Percentiles rank a stretch among this genome's conserved stretches.
phyloP scores from a whole-genome alignment of 306 rosid species.

The Rosa lucieae region DNA sequence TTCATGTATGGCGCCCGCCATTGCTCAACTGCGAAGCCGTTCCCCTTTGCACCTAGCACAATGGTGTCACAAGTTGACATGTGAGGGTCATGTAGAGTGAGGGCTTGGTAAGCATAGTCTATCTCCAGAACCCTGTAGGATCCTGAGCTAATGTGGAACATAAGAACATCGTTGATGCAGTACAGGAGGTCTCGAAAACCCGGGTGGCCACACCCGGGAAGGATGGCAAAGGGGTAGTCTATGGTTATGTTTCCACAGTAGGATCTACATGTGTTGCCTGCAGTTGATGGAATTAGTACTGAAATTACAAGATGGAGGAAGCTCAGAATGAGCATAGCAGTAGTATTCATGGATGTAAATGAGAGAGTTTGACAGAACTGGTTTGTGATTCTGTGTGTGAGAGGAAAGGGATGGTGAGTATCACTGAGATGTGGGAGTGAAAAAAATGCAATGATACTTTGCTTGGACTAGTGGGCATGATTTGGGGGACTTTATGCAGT shows the following conservation, averaged over 20 bases:
- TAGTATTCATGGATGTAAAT: conserved; percentile 39
- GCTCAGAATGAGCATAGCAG: conserved; percentile 31
- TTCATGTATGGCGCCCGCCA: conserved; percentile 83
- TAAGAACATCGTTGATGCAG: conserved; percentile 85
- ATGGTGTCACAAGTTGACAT: conserved; percentile 78
- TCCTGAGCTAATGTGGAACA: conserved; percentile 87
- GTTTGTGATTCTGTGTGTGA: neutral
- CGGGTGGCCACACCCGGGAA: conserved; percentile 92
- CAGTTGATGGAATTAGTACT: conserved; percentile 17
- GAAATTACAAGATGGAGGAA: conserved; percentile 20
- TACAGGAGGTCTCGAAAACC: conserved; percentile 85
- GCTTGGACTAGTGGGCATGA: conserved; percentile 37
- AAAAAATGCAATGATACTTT: conserved; percentile 50
- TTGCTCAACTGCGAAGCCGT: conserved; percentile 71
- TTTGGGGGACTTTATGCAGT: conserved; percentile 50
- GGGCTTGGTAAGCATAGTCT: conserved; percentile 83
- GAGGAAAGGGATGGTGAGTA: neutral
- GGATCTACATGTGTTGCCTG: conserved; percentile 55
- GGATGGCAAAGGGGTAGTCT: conserved; percentile 81
- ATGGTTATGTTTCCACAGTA: conserved; percentile 89
- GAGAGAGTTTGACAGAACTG: conserved; percentile 8
- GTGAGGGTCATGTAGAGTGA: conserved; percentile 92
- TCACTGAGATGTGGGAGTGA: conserved; percentile 4
- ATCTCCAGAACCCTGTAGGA: conserved; percentile 85
- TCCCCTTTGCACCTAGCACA: conserved; percentile 66